Evolutionary conservation across 306 rosid genomes (phyloP).

Genomic region (Geum urbanum): DNA sequence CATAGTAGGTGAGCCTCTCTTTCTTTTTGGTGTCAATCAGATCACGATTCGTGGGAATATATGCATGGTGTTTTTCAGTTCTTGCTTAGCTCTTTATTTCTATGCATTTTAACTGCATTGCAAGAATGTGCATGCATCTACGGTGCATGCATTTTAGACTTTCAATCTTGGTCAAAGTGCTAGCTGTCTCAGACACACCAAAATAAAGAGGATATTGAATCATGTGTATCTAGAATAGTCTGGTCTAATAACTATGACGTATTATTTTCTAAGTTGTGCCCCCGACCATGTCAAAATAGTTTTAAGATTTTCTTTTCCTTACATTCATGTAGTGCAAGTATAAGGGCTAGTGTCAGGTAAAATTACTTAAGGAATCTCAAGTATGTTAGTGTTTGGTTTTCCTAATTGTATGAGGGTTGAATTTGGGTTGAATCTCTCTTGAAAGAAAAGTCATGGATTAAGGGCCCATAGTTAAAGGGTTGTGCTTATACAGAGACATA

Average conservation of each 20-base stretch:
- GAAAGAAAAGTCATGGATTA: slow-evolving; percentile 2
- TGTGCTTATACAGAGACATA: not conserved
- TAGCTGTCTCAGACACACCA: not conserved
- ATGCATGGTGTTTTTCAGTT: not conserved
- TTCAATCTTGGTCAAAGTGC: not conserved
- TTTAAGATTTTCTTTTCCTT: not conserved
- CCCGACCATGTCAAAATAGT: not conserved
- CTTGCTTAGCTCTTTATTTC: not conserved
- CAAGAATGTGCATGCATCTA: not conserved
- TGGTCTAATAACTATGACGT: not conserved
- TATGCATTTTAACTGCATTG: not conserved
- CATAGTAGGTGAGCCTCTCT: slow-evolving; percentile 58
- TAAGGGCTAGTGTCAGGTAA: not conserved
- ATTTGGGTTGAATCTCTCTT: not conserved
- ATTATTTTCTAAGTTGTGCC: not conserved
- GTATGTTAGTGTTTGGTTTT: not conserved
- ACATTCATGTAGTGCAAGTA: not conserved
- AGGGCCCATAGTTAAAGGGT: no score
- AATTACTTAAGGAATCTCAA: not conserved
- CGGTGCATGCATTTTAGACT: not conserved
- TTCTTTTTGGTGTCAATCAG: not conserved
- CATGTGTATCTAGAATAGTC: not conserved
- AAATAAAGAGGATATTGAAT: not conserved
- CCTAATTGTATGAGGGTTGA: not conserved
- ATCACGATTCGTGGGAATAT: not conserved